A percentile compares a stretch with the other conserved stretches of the same genome.
Evolutionary conservation across 2,329 filamentous ascomycete species (phyloP).

Genomic region (Juglanconis juglandina): DNA sequence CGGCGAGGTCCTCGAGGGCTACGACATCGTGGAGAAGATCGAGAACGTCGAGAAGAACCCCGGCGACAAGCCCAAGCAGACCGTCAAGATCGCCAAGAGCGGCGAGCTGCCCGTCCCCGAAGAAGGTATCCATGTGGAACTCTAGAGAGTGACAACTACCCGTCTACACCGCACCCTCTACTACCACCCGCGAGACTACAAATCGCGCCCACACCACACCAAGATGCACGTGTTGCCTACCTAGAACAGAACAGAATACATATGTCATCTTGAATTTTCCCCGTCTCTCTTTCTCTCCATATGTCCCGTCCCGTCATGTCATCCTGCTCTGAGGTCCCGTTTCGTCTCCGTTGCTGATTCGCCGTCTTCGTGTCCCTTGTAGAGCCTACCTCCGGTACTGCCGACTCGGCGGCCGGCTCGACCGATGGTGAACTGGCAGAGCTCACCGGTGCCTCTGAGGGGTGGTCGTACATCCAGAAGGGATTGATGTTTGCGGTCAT

Average conservation of each 20-base stretch:
- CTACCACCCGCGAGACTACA: not conserved
- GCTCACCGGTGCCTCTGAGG: constrained; percentile 23
- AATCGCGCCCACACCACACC: constrained; percentile 2
- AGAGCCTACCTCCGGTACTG: constrained; percentile 31
- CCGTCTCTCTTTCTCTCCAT: not conserved
- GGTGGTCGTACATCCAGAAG: constrained; percentile 47
- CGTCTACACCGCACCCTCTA: constrained; percentile 22
- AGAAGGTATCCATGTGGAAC: constrained; percentile 92
- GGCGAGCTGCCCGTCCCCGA: constrained; percentile 77
- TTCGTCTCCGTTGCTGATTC: constrained; percentile 29
- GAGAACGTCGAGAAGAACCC: constrained; percentile 64
- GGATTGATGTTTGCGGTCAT: constrained; percentile 48
- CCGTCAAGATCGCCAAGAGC: constrained; percentile 76
- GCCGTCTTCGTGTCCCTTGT: constrained; percentile 25
- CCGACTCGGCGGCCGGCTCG: constrained; percentile 36
- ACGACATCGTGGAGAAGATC: constrained; percentile 75
- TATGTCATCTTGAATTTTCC: not conserved
- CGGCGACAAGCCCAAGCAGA: constrained; percentile 65
- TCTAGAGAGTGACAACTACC: constrained; percentile 46
- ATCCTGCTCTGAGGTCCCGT: constrained; percentile 14
- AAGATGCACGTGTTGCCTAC: constrained; percentile 3
- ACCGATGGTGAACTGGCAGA: constrained; percentile 28
- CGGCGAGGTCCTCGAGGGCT: constrained; percentile 83
- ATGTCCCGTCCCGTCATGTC: not conserved
- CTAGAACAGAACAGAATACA: constrained; percentile 9